phyloP scores from a whole-genome alignment of 768 basidiomycete species.

The Suillus spraguei region DNA sequence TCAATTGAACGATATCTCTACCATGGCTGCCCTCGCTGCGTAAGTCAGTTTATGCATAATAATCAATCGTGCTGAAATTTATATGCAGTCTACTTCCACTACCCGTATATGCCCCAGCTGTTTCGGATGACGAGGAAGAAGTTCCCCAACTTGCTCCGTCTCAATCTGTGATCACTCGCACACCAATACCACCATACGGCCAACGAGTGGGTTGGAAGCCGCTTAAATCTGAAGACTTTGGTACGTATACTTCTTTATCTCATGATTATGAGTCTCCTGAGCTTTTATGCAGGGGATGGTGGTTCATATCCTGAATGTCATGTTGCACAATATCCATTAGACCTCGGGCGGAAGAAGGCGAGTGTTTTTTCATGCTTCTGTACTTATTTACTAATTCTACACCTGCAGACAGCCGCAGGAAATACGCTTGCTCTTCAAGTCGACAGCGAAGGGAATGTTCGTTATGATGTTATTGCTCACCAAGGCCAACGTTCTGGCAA shows the following conservation, averaged over 20 bases:
- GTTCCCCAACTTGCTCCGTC: conserved; percentile 32
- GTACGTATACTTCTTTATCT: conserved; percentile 42
- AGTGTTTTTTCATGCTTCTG: conserved; percentile 21
- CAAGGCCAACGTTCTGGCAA: conserved; percentile 91
- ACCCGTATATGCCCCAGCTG: conserved; percentile 55
- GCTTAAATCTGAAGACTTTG: conserved; percentile 78
- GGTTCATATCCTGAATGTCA: conserved; percentile 95
- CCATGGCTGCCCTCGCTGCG: conserved; percentile 76
- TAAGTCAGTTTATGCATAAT: conserved; percentile 41
- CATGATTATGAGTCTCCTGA: conserved; percentile 8
- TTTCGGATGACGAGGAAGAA: conserved; percentile 68
- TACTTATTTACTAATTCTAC: background rate
- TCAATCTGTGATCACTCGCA: conserved; percentile 49
- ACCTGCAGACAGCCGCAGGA: conserved; percentile 75
- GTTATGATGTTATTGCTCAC: conserved; percentile 95
- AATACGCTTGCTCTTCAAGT: conserved; percentile 97
- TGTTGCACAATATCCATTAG: conserved; percentile 95
- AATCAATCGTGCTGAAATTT: conserved; percentile 12
- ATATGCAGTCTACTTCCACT: conserved; percentile 65
- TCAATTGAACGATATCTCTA: conserved; percentile 24
- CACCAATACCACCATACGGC: conserved; percentile 80
- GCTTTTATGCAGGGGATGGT: conserved; percentile 61
- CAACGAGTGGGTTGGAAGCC: conserved; percentile 88
- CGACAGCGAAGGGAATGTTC: conserved; percentile 93
- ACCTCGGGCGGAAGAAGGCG: conserved; percentile 95